These are phyloP conservation scores for Fremontodendron californicum DNA, from an alignment of 345 rosid species.

Conservation along the genomic window DNA sequence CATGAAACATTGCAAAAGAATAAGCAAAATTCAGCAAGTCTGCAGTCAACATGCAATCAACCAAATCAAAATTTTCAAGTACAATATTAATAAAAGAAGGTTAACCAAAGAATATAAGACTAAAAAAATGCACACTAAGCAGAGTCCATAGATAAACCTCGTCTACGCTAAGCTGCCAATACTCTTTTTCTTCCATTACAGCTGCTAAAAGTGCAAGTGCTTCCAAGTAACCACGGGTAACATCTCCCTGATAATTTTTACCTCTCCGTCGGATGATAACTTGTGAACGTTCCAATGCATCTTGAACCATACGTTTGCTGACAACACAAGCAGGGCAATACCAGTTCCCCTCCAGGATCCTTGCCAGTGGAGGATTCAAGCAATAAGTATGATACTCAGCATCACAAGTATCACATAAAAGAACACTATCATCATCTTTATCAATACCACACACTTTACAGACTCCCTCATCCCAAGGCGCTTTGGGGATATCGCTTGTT, in stretches of 20 bases:
- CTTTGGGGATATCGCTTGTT: slow-evolving; percentile 71
- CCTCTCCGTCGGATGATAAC: slow-evolving; percentile 39
- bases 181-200: slow-evolving; percentile 76
- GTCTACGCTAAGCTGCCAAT: slow-evolving; percentile 69
- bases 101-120: neutral
- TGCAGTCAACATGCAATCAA: neutral
- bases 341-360: slow-evolving; percentile 99
- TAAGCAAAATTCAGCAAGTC: neutral
- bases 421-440: slow-evolving; percentile 97
- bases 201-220: slow-evolving; percentile 49
- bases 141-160: slow-evolving; percentile 51
- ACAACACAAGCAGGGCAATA: slow-evolving; percentile 90
- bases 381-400: slow-evolving; percentile 98
- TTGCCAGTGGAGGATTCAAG: slow-evolving; percentile 93
- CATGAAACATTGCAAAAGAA: neutral
- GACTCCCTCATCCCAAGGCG: slow-evolving; percentile 99
- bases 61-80: slow-evolving; percentile 3
- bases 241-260: slow-evolving; percentile 68
- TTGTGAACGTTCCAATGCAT: slow-evolving; percentile 40
- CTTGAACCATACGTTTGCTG: slow-evolving; percentile 46
- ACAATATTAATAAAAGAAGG: neutral
- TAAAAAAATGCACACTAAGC: neutral
- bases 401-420: slow-evolving; percentile 94
- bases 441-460: slow-evolving; percentile 98
- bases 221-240: slow-evolving; percentile 63